Percentiles rank a stretch among this genome's conserved stretches.
Evolutionary conservation across 352 stramenopile genomes (phyloP).

Genomic region (Pythium coloratum): DNA sequence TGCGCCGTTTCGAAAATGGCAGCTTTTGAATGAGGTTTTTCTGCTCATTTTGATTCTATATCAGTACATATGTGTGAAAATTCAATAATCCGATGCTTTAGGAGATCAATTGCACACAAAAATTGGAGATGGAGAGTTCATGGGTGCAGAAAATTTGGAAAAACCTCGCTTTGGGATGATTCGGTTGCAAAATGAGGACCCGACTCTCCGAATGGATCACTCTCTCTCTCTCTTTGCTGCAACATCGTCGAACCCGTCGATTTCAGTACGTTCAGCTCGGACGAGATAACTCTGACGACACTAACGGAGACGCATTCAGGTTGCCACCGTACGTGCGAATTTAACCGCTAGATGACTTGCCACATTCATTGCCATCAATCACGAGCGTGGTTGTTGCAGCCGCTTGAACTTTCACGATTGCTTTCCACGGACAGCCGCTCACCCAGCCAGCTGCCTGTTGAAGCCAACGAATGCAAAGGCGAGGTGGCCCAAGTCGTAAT

Average conservation of each 20-base stretch:
- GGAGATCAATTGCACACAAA: not conserved
- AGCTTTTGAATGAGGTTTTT: not conserved
- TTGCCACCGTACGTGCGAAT: no score
- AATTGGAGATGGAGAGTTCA: no score
- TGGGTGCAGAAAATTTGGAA: not conserved
- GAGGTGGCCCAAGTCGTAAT: not conserved
- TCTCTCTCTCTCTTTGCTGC: not conserved
- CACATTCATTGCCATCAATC: no score
- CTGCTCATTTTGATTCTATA: not conserved
- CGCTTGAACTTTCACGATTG: no score
- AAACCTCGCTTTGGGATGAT: conserved; percentile 2
- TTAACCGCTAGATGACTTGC: no score
- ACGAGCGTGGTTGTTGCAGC: no score
- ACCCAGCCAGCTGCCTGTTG: conserved; percentile 1
- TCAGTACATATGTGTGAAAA: not conserved
- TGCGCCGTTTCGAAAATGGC: conserved; percentile 18
- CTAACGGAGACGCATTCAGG: no score
- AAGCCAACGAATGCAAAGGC: conserved; percentile 14
- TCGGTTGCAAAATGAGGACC: not conserved
- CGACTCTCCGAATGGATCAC: no score
- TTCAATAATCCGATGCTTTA: not conserved
- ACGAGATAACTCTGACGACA: no score
- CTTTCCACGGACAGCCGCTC: conserved; percentile 1
- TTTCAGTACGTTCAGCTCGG: not conserved
- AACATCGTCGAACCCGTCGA: not conserved